A percentile compares a stretch with the other conserved stretches of the same genome.
phyloP scores from a whole-genome alignment of 345 rosid species.

The Citrus australasica region DNA sequence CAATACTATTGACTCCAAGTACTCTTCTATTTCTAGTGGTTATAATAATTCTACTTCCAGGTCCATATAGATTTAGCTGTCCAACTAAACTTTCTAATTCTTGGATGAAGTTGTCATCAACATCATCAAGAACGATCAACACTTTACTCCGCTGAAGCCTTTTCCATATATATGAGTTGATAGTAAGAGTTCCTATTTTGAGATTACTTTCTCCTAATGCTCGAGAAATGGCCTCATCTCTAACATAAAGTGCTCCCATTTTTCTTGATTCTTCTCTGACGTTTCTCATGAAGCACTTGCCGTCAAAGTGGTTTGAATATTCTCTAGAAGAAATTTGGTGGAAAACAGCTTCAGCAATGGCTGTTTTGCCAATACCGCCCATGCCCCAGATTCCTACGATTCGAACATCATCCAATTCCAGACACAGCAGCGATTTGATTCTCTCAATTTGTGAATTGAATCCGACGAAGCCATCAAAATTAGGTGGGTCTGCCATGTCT shows the following conservation, averaged over 20 bases:
- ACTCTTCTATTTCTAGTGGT: constrained; percentile 2
- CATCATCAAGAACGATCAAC: constrained; percentile 6
- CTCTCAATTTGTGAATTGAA: background rate
- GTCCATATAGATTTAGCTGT: background rate
- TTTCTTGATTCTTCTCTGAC: background rate
- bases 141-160: background rate
- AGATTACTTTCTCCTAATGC: background rate
- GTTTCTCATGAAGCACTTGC: background rate
- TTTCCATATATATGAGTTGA: background rate
- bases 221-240: background rate
- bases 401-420: background rate
- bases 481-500: background rate
- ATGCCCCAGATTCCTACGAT: background rate
- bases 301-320: background rate
- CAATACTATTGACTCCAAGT: background rate
- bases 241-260: background rate
- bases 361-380: constrained; percentile 10
- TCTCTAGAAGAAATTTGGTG: background rate
- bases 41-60: constrained; percentile 7
- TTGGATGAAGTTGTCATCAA: background rate
- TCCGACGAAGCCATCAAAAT: background rate
- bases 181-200: background rate
- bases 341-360: background rate
- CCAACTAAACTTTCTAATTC: background rate
- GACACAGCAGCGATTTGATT: background rate